A percentile compares a stretch with the other conserved stretches of the same genome.
Evolutionary conservation across 805 yeast species (phyloP).

Genomic region (Metschnikowia matae): DNA sequence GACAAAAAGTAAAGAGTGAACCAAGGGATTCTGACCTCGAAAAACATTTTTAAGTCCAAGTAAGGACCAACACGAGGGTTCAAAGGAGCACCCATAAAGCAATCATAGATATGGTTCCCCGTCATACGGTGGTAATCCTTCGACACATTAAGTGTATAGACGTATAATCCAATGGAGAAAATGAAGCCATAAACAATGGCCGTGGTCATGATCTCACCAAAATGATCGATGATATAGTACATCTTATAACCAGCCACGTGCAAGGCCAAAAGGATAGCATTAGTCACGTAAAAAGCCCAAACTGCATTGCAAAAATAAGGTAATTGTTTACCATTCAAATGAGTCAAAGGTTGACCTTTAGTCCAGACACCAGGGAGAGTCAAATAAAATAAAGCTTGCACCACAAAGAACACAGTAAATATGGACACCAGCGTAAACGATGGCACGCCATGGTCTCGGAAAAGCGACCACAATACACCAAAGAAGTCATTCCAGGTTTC

Average conservation of each 20-base stretch:
- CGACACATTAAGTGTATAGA: constrained; percentile 59
- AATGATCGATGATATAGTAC: constrained; percentile 70
- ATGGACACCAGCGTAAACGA: constrained; percentile 58
- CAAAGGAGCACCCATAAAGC: constrained; percentile 96
- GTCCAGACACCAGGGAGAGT: constrained; percentile 92
- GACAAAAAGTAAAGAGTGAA: constrained; percentile 78
- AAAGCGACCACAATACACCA: constrained; percentile 32
- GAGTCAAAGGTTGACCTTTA: constrained; percentile 88
- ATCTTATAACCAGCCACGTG: constrained; percentile 78
- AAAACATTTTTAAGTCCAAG: constrained; percentile 89
- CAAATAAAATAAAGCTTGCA: constrained; percentile 73
- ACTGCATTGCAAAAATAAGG: constrained; percentile 94
- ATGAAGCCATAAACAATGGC: constrained; percentile 77
- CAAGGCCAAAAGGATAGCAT: constrained; percentile 52
- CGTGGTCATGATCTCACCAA: constrained; percentile 90
- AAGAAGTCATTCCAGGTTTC: constrained; percentile 53
- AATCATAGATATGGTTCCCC: constrained; percentile 84
- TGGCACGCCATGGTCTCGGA: constrained; percentile 56
- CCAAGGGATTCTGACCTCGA: constrained; percentile 98
- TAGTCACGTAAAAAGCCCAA: constrained; percentile 71
- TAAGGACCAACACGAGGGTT: constrained; percentile 92
- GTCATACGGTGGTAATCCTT: constrained; percentile 87
- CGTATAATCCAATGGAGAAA: constrained; percentile 65
- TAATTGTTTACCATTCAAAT: constrained; percentile 72
- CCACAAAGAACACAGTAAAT: constrained; percentile 63